phyloP scores from a whole-genome alignment of 2,329 filamentous ascomycete species.

The Colletotrichum filicis region DNA sequence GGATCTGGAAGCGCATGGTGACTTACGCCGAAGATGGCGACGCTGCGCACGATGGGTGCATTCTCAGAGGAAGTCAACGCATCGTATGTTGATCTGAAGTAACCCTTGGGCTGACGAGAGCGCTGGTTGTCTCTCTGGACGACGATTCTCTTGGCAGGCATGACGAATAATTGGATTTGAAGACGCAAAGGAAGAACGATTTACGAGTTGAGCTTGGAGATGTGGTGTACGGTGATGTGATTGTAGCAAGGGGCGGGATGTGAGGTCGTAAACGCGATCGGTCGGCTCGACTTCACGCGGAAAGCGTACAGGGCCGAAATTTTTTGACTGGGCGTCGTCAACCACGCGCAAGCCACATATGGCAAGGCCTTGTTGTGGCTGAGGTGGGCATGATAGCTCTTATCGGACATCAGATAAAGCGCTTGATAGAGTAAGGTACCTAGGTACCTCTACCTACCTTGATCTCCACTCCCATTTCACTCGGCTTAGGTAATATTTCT shows the following conservation, averaged over 20 bases:
- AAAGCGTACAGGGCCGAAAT: slow-evolving; percentile 15
- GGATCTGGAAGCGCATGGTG: background rate
- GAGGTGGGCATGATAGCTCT: background rate
- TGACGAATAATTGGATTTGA: slow-evolving; percentile 47
- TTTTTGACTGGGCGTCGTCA: slow-evolving; percentile 26
- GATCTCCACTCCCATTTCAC: no score
- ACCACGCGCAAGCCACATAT: background rate
- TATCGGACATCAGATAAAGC: no score
- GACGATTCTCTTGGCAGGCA: slow-evolving; percentile 72
- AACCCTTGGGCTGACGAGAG: slow-evolving; percentile 60
- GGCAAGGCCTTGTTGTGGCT: background rate
- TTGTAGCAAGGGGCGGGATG: slow-evolving; percentile 6
- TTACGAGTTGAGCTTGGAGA: background rate
- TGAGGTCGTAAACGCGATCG: background rate
- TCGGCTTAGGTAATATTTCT: no score
- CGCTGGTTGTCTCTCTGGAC: slow-evolving; percentile 59
- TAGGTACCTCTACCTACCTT: no score
- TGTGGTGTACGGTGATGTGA: background rate
- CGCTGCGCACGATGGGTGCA: slow-evolving; percentile 73
- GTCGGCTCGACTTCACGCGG: background rate
- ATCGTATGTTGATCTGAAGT: slow-evolving; percentile 68
- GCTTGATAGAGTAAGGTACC: no score
- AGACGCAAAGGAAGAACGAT: background rate
- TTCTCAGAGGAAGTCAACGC: slow-evolving; percentile 75
- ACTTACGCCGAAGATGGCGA: slow-evolving; percentile 76